Evolutionary conservation across 1,139 yeast species (phyloP).

Genomic region (Saccharomyces hybrid): DNA sequence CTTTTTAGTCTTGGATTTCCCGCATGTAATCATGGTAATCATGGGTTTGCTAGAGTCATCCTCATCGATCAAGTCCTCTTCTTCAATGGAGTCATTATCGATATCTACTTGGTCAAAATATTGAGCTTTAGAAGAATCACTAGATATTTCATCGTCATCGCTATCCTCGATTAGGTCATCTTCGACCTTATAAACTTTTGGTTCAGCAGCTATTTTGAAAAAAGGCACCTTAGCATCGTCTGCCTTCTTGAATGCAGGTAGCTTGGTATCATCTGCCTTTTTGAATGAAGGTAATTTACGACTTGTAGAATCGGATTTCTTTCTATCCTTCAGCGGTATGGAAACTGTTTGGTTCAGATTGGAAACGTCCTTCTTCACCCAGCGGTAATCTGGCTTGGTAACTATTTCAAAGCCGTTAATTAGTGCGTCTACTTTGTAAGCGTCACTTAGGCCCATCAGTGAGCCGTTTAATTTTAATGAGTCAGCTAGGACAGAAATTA

Average conservation of each 20-base stretch:
- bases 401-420: slow-evolving; percentile 27
- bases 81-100: slow-evolving; percentile 42
- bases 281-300: slow-evolving; percentile 1
- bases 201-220: slow-evolving; percentile 6
- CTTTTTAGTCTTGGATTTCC: slow-evolving; percentile 44
- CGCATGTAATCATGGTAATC: slow-evolving; percentile 36
- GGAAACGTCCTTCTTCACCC: slow-evolving; percentile 22
- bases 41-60: slow-evolving; percentile 24
- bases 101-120: slow-evolving; percentile 47
- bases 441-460: slow-evolving; percentile 27
- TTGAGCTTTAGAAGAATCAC: slow-evolving; percentile 36
- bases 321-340: slow-evolving; percentile 11
- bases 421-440: slow-evolving; percentile 28
- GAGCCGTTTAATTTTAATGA: slow-evolving; percentile 22
- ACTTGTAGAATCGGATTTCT: slow-evolving; percentile 3
- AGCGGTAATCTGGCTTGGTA: slow-evolving; percentile 15
- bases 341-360: slow-evolving; percentile 5
- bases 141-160: slow-evolving; percentile 19
- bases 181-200: not conserved
- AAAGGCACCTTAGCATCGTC: slow-evolving; percentile 7
- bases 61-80: slow-evolving; percentile 40
- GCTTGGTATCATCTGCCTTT: not conserved
- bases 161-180: slow-evolving; percentile 14
- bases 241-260: slow-evolving; percentile 8
- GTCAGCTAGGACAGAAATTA: slow-evolving; percentile 20